Base-by-base conservation (phyloP, 2,329 filamentous ascomycete species). In the Bipolaris sorokiniana region DNA sequence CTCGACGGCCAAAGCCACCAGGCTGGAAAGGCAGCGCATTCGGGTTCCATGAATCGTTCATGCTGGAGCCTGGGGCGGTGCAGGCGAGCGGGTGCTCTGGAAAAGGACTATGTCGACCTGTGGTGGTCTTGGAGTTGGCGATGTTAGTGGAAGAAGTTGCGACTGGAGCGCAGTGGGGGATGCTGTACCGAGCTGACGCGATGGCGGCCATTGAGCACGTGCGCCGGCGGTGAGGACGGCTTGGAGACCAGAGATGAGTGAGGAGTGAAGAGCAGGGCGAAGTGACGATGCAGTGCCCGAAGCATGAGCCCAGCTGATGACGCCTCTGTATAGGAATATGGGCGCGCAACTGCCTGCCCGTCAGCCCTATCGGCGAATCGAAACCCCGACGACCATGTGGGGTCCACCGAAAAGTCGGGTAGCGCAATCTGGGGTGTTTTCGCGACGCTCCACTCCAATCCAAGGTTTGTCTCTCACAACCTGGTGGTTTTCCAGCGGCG, bases 201-300 rank as follows among this genome's bases (percentile, higher is more conserved):
- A 61, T 51, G 61, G 63, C 58, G 58, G 65, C 63, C 68, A 71
- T 71, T 54, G 58, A 58, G 65, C 62, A 70, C 61, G 59, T 58
- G 60, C 55, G 42, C 41, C 48, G 23, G 55, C 57, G 57, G 54
- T 42, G 45, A 26, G 51, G 31, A 58, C 53, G 31, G 56, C 54
- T 62, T 59, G 42, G 59, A 59, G 46, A 59, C 23, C 38, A 49
- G 54, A n/a, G 45, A 42, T 34, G 13, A 9, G 31, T 42, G 58
- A 42, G 51, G 37, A 51, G 61, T 54, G 57, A 57, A 34, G 34
- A 45, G 18, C 26, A 16, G 34, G 23, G 38, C 10, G 56, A 53
- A 51, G 62, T 59, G 54, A 50, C 44, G 50, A 47, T 42, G 56
- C 40, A 54, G 50, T 40, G 23, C 34, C 18, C 48, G 58, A 50